These are phyloP conservation scores for Tranzscheliella williamsii DNA, from an alignment of 1,284 basidiomycete species.

Conservation along the genomic window DNA sequence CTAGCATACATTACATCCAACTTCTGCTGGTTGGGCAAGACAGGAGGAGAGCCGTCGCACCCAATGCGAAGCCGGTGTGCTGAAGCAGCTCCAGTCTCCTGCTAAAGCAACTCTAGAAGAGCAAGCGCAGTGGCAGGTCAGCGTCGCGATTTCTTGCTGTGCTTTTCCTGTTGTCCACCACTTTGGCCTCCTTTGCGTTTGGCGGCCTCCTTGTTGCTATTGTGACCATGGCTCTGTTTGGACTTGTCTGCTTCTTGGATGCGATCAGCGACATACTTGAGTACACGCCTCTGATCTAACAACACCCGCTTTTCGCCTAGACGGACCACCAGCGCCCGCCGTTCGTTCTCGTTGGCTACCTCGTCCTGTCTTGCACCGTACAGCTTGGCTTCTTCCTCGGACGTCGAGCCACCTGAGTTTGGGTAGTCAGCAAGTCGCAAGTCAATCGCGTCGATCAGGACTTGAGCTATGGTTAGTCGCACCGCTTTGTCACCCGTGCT, in stretches of 20 bases:
- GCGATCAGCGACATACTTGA: conserved; percentile 27
- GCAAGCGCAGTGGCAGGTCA: no score
- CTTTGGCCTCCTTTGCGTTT: no score
- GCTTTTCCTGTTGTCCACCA: no score
- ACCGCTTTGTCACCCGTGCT: neutral
- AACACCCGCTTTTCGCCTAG: conserved; percentile 79
- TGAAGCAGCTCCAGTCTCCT: no score
- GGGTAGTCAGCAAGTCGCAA: conserved; percentile 26
- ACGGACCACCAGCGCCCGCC: conserved; percentile 74
- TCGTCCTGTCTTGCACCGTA: conserved; percentile 12
- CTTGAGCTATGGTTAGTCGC: conserved; percentile 12
- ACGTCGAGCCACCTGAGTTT: conserved; percentile 2
- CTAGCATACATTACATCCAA: no score
- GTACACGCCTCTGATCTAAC: conserved; percentile 38
- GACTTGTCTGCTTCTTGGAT: conserved; percentile 12
- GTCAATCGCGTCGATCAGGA: conserved; percentile 37
- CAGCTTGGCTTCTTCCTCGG: conserved; percentile 67
- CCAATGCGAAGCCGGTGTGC: no score
- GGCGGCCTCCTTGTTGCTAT: no score
- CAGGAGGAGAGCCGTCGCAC: no score
- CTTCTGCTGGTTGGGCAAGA: no score
- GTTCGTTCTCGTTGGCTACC: conserved; percentile 33
- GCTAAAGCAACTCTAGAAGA: no score
- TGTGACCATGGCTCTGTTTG: no score
- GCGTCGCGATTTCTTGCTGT: no score